phyloP scores from a whole-genome alignment of 768 basidiomycete genomes.

The Cystobasidium onofrii region DNA sequence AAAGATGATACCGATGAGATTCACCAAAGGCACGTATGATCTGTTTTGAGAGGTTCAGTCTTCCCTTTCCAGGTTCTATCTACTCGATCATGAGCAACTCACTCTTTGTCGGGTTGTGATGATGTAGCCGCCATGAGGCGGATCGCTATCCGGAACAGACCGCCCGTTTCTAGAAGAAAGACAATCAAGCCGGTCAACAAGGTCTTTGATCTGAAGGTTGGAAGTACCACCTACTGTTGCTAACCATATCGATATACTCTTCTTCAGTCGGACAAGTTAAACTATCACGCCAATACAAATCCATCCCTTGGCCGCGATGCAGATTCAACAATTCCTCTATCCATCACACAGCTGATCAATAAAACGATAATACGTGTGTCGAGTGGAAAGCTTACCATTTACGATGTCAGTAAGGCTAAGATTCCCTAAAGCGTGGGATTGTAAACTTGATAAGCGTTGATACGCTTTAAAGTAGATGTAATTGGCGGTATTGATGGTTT shows the following conservation, averaged over 20 bases:
- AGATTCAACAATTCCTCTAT: conserved; percentile 67
- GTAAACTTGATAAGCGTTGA: conserved; percentile 65
- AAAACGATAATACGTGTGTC: too few species aligned
- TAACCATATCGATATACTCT: conserved; percentile 91
- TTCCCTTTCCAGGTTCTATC: neutral
- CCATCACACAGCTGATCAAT: conserved; percentile 27
- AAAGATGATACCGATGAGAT: conserved; percentile 86
- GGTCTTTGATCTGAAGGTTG: neutral
- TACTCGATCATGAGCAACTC: neutral
- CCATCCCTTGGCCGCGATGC: conserved; percentile 89
- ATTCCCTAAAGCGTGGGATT: conserved; percentile 35
- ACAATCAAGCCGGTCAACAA: neutral
- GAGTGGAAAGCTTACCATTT: conserved; percentile 39
- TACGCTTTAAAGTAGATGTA: conserved; percentile 94
- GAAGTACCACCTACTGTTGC: conserved; percentile 61
- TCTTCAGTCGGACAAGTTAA: conserved; percentile 85
- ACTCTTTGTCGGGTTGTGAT: conserved; percentile 8
- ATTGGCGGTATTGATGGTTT: conserved; percentile 94
- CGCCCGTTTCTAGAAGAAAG: conserved; percentile 69
- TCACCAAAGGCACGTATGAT: conserved; percentile 84
- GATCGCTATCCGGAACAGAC: conserved; percentile 79
- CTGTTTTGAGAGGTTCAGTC: conserved; percentile 48
- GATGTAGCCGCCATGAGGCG: conserved; percentile 84
- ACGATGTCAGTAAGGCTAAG: conserved; percentile 25
- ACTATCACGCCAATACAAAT: conserved; percentile 88